phyloP scores from a whole-genome alignment of 2,329 filamentous ascomycete genomes.

The Hortaea sp. region DNA sequence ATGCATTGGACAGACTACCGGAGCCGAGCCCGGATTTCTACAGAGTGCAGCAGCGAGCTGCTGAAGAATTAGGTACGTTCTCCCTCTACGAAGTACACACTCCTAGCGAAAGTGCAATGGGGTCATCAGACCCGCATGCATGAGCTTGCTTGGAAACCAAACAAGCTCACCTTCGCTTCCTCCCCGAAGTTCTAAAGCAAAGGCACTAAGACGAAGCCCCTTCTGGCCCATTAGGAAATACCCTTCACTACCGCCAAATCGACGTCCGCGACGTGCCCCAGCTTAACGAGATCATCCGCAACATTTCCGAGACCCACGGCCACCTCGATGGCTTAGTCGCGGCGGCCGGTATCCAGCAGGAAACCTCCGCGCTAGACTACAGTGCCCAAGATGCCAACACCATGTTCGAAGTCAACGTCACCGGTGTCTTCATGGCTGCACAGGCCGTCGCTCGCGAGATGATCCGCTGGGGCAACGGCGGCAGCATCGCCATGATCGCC shows the following conservation, averaged over 20 bases:
- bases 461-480: constrained; percentile 49
- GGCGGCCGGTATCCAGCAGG: constrained; percentile 69
- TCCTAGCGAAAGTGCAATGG: too few relatives aligned
- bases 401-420: constrained; percentile 50
- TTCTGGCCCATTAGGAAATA: constrained; percentile 31
- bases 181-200: not conserved
- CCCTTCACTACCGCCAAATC: constrained; percentile 63
- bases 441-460: constrained; percentile 55
- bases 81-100: not conserved
- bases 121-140: too few relatives aligned
- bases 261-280: constrained; percentile 65
- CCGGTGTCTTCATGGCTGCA: constrained; percentile 53
- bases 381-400: constrained; percentile 49
- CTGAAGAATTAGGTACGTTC: constrained; percentile 45
- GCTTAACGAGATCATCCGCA: constrained; percentile 57
- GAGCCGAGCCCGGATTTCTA: constrained; percentile 54
- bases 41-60: constrained; percentile 52
- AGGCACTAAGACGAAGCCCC: not conserved
- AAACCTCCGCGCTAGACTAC: constrained; percentile 74
- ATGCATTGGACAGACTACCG: constrained; percentile 54
- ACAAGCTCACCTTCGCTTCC: too few relatives aligned
- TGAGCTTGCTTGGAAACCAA: too few relatives aligned
- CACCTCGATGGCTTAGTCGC: constrained; percentile 71
- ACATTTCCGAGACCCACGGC: constrained; percentile 60
- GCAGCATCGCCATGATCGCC: constrained; percentile 53